These are phyloP conservation scores for Volvox carteri DNA, from an alignment of 163 green algal species.

Conservation along the genomic window DNA sequence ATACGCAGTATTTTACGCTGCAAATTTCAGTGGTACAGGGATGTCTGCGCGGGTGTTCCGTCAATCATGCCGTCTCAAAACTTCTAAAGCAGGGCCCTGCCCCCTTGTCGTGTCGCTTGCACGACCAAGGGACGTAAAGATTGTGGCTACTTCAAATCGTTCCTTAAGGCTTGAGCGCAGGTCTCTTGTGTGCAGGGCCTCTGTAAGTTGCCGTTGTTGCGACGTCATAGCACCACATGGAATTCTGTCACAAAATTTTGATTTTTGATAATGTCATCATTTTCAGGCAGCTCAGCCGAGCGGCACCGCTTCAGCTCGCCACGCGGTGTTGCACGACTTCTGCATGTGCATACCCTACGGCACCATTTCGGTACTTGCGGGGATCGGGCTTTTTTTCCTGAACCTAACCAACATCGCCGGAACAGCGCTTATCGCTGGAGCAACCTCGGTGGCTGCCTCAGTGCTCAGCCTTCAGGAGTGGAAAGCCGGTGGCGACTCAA, in stretches of 20 bases:
- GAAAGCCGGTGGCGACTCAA: slow-evolving; percentile 53
- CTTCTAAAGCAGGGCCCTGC: not conserved
- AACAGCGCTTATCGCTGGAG: slow-evolving; percentile 47
- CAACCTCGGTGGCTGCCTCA: slow-evolving; percentile 60
- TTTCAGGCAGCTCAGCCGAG: slow-evolving; percentile 19
- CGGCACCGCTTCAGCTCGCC: slow-evolving; percentile 40
- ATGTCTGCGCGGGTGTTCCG: not conserved
- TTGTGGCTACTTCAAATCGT: not conserved
- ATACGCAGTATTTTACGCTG: not conserved
- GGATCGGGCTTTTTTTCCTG: slow-evolving; percentile 64
- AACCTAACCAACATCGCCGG: slow-evolving; percentile 58
- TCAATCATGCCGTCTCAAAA: not conserved
- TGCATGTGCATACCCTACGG: slow-evolving; percentile 89
- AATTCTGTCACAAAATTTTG: not conserved
- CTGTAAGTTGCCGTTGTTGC: not conserved
- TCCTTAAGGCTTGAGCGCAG: not conserved
- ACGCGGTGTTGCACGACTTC: slow-evolving; percentile 88
- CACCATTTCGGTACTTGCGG: slow-evolving; percentile 64
- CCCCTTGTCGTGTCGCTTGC: not conserved
- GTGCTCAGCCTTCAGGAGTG: slow-evolving; percentile 74
- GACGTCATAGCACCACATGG: too few relatives aligned
- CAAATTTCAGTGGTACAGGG: not conserved
- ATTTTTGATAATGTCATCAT: not conserved
- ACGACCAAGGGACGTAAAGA: not conserved
- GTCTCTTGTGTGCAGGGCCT: slow-evolving; percentile 25